Base-by-base conservation (phyloP, 345 rosid species). In the Syzygium jambos region DNA sequence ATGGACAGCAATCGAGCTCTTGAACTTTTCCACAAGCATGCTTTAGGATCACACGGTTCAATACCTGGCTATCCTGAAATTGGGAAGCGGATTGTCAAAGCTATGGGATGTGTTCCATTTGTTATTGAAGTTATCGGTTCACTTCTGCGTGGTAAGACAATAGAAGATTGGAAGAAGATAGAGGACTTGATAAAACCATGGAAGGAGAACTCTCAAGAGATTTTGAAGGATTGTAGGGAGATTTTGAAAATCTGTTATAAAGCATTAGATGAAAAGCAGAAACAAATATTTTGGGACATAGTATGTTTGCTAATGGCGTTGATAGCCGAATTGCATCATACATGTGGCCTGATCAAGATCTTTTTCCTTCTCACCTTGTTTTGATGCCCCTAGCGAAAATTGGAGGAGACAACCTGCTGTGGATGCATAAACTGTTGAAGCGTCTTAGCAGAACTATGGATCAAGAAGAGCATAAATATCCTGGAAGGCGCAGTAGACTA, bases 211-310 rank as follows among this genome's bases (percentile, higher is more conserved):
- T 56, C 27, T 9, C 5, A 0, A 9, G 61, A 22, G n/a, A 23
- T 23, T 23, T 22, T 0, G 0, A 9, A 23, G 61, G 61, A 8
- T 1, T 3, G 0, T 23, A 1, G 59, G 27, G 59, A 22, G 27
- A 55, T 55, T 55, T 55, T 0, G 2, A 1, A 2, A 55, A 3
- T 55, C 27, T 55, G 27, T 55, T 55, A 55, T 22, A 27, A 55
- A 55, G 59, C 59, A 55, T 9, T 55, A 22, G 59, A 55, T 55
- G 25, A 22, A 55, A 55, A 55, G 59, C 12, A 22, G 59, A 55
- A 55, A 22, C 59, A 55, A 55, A 55, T 55, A 55, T 55, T 55
- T 22, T 22, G 61, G 61, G 27, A 56, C 61, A 22, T 56, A 4
- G n/a, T 11, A 55, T 0, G 5, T 23, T 56, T 56, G 61, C 61